Evolutionary conservation across 768 basidiomycete species (phyloP).

Genomic region (Tylopilus felleus): DNA sequence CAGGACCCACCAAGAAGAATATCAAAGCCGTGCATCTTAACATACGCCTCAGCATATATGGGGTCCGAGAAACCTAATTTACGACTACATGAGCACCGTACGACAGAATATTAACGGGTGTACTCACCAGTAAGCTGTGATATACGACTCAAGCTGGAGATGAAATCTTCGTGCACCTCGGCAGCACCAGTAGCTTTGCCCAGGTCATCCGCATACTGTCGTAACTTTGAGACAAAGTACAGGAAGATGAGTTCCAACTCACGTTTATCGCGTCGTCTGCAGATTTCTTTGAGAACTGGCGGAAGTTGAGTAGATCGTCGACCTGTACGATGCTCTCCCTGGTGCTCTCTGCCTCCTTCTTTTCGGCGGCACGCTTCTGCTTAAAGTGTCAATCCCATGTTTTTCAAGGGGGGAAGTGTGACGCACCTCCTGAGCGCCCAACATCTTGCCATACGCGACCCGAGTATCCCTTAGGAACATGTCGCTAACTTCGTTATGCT

Average conservation of each 20-base stretch:
- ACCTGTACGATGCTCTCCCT: slow-evolving; percentile 78
- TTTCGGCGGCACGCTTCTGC: slow-evolving; percentile 87
- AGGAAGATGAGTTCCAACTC: slow-evolving; percentile 15
- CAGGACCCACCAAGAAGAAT: slow-evolving; percentile 72
- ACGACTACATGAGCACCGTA: not conserved
- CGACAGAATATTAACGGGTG: not conserved
- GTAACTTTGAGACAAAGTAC: not conserved
- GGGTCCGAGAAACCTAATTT: slow-evolving; percentile 89
- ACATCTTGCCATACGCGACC: slow-evolving; percentile 90
- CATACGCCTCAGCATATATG: slow-evolving; percentile 96
- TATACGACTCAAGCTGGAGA: slow-evolving; percentile 90
- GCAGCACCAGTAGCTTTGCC: slow-evolving; percentile 83
- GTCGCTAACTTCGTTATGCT: slow-evolving; percentile 54
- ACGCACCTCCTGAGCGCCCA: slow-evolving; percentile 86
- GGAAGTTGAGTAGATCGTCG: slow-evolving; percentile 88
- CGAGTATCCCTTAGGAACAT: slow-evolving; percentile 86
- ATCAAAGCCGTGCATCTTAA: slow-evolving; percentile 97
- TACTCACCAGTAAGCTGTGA: slow-evolving; percentile 83
- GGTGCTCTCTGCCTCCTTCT: slow-evolving; percentile 75
- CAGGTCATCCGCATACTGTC: slow-evolving; percentile 84
- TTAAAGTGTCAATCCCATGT: not conserved
- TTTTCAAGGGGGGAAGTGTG: not conserved
- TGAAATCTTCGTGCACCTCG: slow-evolving; percentile 87
- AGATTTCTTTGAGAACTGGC: slow-evolving; percentile 93
- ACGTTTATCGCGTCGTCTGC: slow-evolving; percentile 77